phyloP scores from a whole-genome alignment of 495 filamentous ascomycete genomes.

The Saxophila tyrrhenica region DNA sequence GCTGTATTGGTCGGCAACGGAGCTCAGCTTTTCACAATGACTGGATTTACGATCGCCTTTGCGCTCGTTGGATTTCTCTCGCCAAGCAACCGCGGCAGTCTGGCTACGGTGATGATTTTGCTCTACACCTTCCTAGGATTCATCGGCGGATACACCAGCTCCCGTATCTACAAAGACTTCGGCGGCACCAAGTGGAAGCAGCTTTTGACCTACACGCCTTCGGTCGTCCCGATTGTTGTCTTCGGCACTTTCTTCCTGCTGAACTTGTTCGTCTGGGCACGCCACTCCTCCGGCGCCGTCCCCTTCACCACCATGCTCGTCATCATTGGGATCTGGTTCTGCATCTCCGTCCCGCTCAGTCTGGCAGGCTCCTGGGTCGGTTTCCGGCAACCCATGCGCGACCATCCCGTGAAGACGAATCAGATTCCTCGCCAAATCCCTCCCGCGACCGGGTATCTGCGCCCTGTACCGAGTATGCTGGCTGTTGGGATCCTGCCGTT shows the following conservation, averaged over 20 bases:
- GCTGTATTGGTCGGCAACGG: constrained; percentile 87
- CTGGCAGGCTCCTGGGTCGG: constrained; percentile 87
- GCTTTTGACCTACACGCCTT: constrained; percentile 78
- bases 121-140: constrained; percentile 89
- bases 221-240: constrained; percentile 76
- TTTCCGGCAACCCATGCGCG: constrained; percentile 57
- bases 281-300: constrained; percentile 80
- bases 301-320: constrained; percentile 95
- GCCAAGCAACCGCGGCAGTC: constrained; percentile 83
- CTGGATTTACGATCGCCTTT: constrained; percentile 82
- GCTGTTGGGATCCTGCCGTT: constrained; percentile 88
- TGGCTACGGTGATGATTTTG: constrained; percentile 82
- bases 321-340: constrained; percentile 86
- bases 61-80: constrained; percentile 90
- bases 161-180: constrained; percentile 84
- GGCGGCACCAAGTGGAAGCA: constrained; percentile 87
- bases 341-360: constrained; percentile 86
- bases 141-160: constrained; percentile 83
- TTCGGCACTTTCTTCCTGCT: constrained; percentile 86
- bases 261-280: constrained; percentile 91
- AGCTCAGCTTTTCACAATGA: constrained; percentile 95
- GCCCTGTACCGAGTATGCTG: constrained; percentile 74
- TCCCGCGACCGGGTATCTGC: constrained; percentile 64
- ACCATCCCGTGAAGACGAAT: constrained; percentile 84
- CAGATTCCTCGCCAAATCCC: constrained; percentile 97